These are phyloP conservation scores for Aotearoamyces nothofagi DNA, from an alignment of 2,329 filamentous ascomycete species.

Conservation along the genomic window DNA sequence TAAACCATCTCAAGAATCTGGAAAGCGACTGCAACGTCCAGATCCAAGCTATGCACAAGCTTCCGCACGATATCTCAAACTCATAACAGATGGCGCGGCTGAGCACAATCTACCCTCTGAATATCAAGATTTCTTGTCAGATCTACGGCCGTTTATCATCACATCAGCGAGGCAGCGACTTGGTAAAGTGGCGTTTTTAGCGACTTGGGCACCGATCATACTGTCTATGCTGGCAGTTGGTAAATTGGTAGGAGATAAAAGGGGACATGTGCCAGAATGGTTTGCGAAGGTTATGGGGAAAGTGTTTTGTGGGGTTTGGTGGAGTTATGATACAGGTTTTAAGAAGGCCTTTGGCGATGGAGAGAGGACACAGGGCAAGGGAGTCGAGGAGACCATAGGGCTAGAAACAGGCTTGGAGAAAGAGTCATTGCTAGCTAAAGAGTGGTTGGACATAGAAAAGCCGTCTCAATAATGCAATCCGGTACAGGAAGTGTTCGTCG, in stretches of 20 bases:
- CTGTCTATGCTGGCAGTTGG: conserved; percentile 33
- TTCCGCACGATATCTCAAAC: conserved; percentile 66
- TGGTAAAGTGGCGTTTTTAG: conserved; percentile 47
- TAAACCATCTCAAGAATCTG: background rate
- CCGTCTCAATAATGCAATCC: too few relatives aligned
- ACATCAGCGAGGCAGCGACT: conserved; percentile 52
- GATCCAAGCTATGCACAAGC: conserved; percentile 65
- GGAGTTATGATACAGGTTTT: conserved; percentile 46
- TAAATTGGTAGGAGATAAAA: conserved; percentile 40
- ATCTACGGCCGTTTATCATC: conserved; percentile 53
- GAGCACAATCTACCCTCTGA: conserved; percentile 69
- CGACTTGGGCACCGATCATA: conserved; percentile 42
- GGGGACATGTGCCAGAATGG: conserved; percentile 57
- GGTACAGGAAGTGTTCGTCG: too few relatives aligned
- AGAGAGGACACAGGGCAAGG: conserved; percentile 46
- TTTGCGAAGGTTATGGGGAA: conserved; percentile 33
- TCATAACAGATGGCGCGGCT: conserved; percentile 62
- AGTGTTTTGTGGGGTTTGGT: conserved; percentile 45
- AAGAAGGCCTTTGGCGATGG: conserved; percentile 70
- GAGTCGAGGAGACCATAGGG: too few relatives aligned
- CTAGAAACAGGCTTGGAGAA: too few relatives aligned
- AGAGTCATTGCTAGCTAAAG: too few relatives aligned
- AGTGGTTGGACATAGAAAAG: too few relatives aligned
- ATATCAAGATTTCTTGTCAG: conserved; percentile 60
- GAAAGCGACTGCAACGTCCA: conserved; percentile 31